Conservation (phyloP, 2,329 filamentous ascomycete species). For the Fusarium abutilonis region DNA sequence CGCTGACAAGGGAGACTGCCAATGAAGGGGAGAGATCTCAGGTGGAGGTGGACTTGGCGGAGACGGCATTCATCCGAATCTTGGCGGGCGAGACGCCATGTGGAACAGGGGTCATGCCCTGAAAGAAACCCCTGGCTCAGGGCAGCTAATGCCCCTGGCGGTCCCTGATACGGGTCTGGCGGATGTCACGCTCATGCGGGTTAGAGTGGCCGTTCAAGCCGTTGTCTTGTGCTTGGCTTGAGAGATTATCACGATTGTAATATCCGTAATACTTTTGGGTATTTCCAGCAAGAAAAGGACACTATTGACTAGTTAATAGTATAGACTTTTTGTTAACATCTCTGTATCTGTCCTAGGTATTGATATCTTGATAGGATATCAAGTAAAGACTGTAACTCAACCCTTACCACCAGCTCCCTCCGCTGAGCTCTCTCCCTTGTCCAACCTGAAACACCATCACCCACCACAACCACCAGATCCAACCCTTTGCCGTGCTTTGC, state of each 20-base stretch:
- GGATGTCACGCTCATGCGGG: constrained; percentile 22
- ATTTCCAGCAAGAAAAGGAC: no score
- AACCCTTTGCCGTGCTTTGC: constrained; percentile 1
- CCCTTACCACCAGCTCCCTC: background rate
- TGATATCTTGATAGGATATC: no score
- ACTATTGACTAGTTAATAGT: no score
- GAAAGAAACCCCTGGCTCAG: constrained; percentile 31
- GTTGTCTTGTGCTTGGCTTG: constrained; percentile 11
- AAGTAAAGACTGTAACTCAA: background rate
- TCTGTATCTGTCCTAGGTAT: no score
- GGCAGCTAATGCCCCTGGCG: constrained; percentile 31
- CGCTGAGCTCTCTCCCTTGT: constrained; percentile 15
- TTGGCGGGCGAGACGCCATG: constrained; percentile 32
- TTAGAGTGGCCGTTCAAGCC: constrained; percentile 23
- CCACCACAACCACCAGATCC: constrained; percentile 32
- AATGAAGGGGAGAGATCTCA: constrained; percentile 6
- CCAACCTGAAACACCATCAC: constrained; percentile 43
- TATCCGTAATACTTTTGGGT: background rate
- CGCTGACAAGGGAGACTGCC: constrained; percentile 16
- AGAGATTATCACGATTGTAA: background rate
- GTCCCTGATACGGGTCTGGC: constrained; percentile 21
- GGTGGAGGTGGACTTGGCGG: background rate
- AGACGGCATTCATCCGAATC: constrained; percentile 11
- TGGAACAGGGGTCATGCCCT: constrained; percentile 33
- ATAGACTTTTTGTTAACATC: no score